A percentile compares a stretch with the other conserved stretches of the same genome.
Conservation (phyloP, 2,329 filamentous ascomycete genomes). For the Verticillium nubilum region DNA sequence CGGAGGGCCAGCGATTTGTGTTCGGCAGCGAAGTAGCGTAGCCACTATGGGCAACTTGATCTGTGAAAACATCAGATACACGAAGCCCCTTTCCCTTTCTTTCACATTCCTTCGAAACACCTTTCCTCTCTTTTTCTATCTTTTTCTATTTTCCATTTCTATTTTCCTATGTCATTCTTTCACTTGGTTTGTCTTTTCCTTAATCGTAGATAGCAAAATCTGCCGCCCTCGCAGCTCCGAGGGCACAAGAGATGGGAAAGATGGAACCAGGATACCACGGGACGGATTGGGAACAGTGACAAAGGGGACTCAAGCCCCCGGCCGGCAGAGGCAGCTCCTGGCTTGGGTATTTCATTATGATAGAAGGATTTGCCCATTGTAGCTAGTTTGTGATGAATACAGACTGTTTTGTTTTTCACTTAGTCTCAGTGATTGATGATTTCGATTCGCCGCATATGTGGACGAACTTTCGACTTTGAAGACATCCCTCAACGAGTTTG, state of each 20-base stretch:
- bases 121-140: slow-evolving; percentile 1
- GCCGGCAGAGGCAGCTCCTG: background rate
- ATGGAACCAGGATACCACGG: background rate
- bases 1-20: background rate
- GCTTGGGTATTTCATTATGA: background rate
- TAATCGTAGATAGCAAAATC: slow-evolving; percentile 1
- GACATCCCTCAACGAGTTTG: background rate
- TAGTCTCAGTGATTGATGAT: too few species aligned
- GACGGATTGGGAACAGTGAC: background rate
- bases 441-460: too few species aligned
- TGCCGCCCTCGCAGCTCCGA: background rate
- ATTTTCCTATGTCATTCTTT: background rate
- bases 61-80: background rate
- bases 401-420: background rate
- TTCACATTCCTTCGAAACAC: background rate
- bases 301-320: background rate
- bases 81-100: background rate
- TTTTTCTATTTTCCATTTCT: too few species aligned
- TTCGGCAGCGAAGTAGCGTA: background rate
- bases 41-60: background rate
- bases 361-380: background rate
- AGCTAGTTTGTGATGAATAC: background rate
- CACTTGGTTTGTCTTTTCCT: background rate
- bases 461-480: too few species aligned
- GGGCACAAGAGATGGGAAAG: slow-evolving; percentile 1